Conservation (phyloP, 768 basidiomycete species). For the Amanita molliuscula region DNA sequence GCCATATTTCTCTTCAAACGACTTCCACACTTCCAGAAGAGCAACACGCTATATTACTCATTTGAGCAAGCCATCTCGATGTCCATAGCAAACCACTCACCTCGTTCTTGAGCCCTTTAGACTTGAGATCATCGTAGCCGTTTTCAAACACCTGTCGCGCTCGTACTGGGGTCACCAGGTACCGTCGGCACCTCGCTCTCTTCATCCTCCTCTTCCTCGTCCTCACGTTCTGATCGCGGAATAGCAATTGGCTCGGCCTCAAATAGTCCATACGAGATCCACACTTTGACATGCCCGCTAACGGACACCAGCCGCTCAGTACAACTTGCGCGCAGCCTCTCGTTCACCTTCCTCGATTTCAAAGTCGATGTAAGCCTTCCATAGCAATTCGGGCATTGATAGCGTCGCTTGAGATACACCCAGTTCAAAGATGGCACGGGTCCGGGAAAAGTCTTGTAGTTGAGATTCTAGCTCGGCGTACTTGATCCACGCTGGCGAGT, state of each 20-base stretch:
- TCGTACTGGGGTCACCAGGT: conserved; percentile 55
- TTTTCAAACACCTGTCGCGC: conserved; percentile 80
- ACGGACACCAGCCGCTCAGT: conserved; percentile 78
- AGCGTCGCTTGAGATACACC: conserved; percentile 74
- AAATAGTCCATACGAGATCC: conserved; percentile 92
- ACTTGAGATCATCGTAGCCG: conserved; percentile 81
- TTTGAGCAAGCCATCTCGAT: background rate
- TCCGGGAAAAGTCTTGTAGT: conserved; percentile 79
- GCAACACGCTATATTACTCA: conserved; percentile 63
- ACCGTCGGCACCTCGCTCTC: conserved; percentile 55
- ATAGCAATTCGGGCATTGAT: conserved; percentile 90
- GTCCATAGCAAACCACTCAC: conserved; percentile 28
- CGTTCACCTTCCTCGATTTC: conserved; percentile 92
- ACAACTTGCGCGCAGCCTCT: conserved; percentile 71
- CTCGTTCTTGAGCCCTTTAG: conserved; percentile 77
- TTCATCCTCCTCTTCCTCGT: conserved; percentile 45
- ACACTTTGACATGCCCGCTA: conserved; percentile 94
- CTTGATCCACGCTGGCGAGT: conserved; percentile 92
- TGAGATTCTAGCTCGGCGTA: conserved; percentile 87
- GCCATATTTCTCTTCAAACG: conserved; percentile 80
- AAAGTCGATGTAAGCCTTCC: conserved; percentile 96
- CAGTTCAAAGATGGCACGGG: conserved; percentile 91
- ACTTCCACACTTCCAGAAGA: conserved; percentile 90
- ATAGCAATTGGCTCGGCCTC: conserved; percentile 72
- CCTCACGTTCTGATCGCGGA: conserved; percentile 53